A percentile compares a stretch with the other conserved stretches of the same genome.
These are phyloP conservation scores for Peronosclerospora sorghi DNA, from an alignment of 352 stramenopile genomes.

Conservation along the genomic window DNA sequence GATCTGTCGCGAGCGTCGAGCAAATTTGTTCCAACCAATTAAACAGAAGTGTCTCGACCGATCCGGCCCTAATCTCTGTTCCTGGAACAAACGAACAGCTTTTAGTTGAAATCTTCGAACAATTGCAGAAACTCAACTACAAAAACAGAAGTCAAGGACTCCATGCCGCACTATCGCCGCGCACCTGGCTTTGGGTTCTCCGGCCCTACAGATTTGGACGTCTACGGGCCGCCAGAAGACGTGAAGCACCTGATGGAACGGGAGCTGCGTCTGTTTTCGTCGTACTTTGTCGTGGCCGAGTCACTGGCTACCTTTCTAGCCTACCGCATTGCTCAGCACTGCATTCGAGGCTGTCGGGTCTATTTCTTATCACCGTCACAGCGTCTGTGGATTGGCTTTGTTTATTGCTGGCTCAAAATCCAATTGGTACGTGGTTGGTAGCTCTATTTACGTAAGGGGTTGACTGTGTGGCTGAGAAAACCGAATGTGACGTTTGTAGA, in stretches of 20 bases:
- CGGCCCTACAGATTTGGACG: slow-evolving; percentile 12
- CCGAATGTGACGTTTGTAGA: slow-evolving; percentile 17
- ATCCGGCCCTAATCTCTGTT: no score
- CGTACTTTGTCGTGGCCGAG: slow-evolving; percentile 73
- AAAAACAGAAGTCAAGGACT: no score
- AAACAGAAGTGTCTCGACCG: no score
- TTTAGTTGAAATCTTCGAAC: no score
- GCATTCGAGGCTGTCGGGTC: slow-evolving; percentile 53
- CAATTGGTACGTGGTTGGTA: slow-evolving; percentile 28
- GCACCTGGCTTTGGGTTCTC: slow-evolving; percentile 38
- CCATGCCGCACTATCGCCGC: slow-evolving; percentile 45
- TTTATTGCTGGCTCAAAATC: slow-evolving; percentile 74
- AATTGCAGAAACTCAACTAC: no score
- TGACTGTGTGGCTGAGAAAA: no score
- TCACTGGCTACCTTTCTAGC: slow-evolving; percentile 63
- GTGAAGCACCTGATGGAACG: slow-evolving; percentile 26
- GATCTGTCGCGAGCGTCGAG: no score
- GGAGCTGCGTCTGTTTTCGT: slow-evolving; percentile 61
- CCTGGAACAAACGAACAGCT: no score
- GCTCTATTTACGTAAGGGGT: no score
- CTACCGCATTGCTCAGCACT: slow-evolving; percentile 75
- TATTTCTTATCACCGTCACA: slow-evolving; percentile 45
- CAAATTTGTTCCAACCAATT: no score
- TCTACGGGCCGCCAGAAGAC: slow-evolving; percentile 43
- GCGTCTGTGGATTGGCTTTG: slow-evolving; percentile 55